Evolutionary conservation across 2,329 filamentous ascomycete species (phyloP), one percentile per base, ranked within the genome.

Genomic region (Daldinia eschscholtzii): DNA sequence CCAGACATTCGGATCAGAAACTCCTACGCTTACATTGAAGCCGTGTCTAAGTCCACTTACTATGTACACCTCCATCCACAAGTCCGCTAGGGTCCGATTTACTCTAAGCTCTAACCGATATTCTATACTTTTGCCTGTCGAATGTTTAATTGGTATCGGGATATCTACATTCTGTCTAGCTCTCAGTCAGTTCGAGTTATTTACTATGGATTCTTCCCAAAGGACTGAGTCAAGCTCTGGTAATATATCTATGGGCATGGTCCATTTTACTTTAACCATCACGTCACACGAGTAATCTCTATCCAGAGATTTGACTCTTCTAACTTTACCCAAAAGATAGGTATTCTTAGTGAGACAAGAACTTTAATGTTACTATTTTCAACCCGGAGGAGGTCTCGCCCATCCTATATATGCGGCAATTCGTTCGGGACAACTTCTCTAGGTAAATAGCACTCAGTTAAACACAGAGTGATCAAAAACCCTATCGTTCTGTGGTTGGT

Each of bases 281-380:
- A 50, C 13, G 15, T 50, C 46, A 18, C 23, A 26, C 46, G 26
- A 50, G 26, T 50, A 50, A 30, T 50, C 26, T 50, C 46, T 30
- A 30, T 30, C 1, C 44, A 48, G 10, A 48, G n/a, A 3, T 28
- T 48, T 4, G 23, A 26, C 44, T 28, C 23, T 20, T 12, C 42
- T 28, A 20, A 48, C 13, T 48, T 28, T 23, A 23, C 5, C 2
- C 23, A 28, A 13, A 1, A 9, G 12, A 15, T 23, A 9, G 12
- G 6, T 23, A 10, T 50, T 50, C 1, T 28, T 28, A 28, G n/a
- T 6, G 1, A 2, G 13, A 50, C 6, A 23, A 5, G 23, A 50
- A 50, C 13, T 30, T 28, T 26, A 28, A 6, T 28, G 23, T n/a
- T 12, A 23, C 44, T 48, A 48, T 26, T 12, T 13, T 26, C 20